Evolutionary conservation across 2,329 filamentous ascomycete species (phyloP), one percentile per base, ranked within the genome.

Genomic region (Exophiala aquamarina): DNA sequence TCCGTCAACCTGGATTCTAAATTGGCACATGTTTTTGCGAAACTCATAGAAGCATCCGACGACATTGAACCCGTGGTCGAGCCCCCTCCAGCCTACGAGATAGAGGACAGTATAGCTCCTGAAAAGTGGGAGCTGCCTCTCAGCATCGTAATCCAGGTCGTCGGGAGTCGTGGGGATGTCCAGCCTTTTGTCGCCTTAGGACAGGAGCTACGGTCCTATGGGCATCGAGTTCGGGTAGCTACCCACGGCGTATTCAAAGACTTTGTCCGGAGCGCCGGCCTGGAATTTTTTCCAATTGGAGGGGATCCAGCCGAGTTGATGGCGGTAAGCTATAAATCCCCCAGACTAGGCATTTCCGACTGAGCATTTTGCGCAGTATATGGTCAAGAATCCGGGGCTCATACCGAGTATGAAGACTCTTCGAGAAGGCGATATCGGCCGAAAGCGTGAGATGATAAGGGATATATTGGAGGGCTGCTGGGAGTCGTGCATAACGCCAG

Each of bases 121-220:
- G 35, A 37, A 8, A 18, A 37, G 8, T 54, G 50, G 50, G 13
- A 18, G 19, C 10, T 54, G 13, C 57, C 52, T n/a, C 61, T 78
- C 17, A 79, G 79, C 44, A 72, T 79, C 34, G 75, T 79, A 3
- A 77, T 80, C 41, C 77, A 79, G 45, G 73, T 79, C 2, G 77
- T 81, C 1, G 74, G 74, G 11, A 70, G 66, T 4, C 66, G 74
- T 33, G 77, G 77, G 7, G 77, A 81, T 58, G 75, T 81, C 1
- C 79, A 83, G 48, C 79, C 79, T 0, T 83, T 83, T 44, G 66
- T 83, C 41, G 76, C 79, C 0, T 66, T 83, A 1, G 80, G 76
- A 0, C 72, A 70, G 28, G 70, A 72, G 10, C 59, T 82, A 0
- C 70, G 76, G 52, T 63, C 66, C 2, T 67, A 75, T 44, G 72